These are phyloP conservation scores for Ganoderma lucidum DNA, from an alignment of 1,284 basidiomycete species.

Conservation along the genomic window DNA sequence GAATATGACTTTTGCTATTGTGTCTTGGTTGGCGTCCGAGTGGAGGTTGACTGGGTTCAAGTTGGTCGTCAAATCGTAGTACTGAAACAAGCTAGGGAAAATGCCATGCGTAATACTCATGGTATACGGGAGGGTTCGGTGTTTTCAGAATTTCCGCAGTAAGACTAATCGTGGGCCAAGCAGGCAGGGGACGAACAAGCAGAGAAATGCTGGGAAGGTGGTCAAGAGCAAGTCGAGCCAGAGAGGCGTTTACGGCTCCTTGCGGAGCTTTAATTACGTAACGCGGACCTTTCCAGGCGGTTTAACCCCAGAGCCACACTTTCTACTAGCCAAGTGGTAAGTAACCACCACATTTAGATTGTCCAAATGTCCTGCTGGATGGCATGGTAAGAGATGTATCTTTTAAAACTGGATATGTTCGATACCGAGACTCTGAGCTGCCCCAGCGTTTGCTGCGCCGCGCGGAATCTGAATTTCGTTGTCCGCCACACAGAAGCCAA, in stretches of 20 bases:
- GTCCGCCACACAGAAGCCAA: neutral
- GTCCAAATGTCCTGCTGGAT: neutral
- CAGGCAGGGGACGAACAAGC: neutral
- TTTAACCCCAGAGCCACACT: neutral
- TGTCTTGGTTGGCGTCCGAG: neutral
- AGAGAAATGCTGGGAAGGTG: neutral
- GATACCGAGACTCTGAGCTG: neutral
- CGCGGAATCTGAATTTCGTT: neutral
- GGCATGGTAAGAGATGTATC: neutral
- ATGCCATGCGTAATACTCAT: neutral
- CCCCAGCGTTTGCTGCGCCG: neutral
- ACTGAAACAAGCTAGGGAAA: neutral
- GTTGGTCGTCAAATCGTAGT: neutral
- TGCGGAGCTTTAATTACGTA: neutral
- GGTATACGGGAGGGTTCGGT: too few relatives aligned
- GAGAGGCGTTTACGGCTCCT: neutral
- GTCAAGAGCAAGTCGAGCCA: neutral
- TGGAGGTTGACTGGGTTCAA: neutral
- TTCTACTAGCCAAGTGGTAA: neutral
- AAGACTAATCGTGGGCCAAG: too few relatives aligned
- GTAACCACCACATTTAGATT: neutral
- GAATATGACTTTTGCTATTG: neutral
- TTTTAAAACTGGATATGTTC: neutral
- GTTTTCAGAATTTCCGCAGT: too few relatives aligned
- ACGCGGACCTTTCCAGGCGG: neutral